phyloP scores from a whole-genome alignment of 2,329 filamentous ascomycete genomes.

The Clarireedia monteithiana region DNA sequence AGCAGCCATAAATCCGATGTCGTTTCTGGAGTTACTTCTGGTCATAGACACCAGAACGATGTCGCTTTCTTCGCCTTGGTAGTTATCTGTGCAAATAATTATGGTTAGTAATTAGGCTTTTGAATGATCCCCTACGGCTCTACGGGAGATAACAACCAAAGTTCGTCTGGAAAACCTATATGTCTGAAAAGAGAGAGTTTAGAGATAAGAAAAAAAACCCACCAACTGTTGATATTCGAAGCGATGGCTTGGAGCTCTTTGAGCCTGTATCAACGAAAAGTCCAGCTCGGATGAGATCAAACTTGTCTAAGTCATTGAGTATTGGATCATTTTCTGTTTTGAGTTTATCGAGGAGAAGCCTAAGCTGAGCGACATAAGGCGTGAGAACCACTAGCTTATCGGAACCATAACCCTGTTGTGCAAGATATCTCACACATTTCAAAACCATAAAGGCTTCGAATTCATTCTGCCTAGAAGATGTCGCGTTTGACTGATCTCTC shows the following conservation, averaged over 20 bases:
- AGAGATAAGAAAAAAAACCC: slow-evolving; percentile 23
- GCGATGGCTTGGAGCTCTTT: slow-evolving; percentile 40
- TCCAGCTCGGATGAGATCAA: slow-evolving; percentile 55
- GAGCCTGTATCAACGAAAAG: slow-evolving; percentile 43
- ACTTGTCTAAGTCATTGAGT: slow-evolving; percentile 60
- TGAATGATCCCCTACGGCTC: too few species aligned
- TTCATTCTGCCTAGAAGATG: slow-evolving; percentile 50
- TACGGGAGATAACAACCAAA: too few species aligned
- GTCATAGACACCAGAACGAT: slow-evolving; percentile 64
- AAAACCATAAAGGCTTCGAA: slow-evolving; percentile 62
- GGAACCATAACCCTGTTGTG: slow-evolving; percentile 62
- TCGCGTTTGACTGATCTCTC: slow-evolving; percentile 36
- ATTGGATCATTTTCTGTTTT: slow-evolving; percentile 51
- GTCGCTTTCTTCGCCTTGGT: slow-evolving; percentile 69
- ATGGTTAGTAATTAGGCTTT: too few species aligned
- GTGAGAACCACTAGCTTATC: slow-evolving; percentile 61
- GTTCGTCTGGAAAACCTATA: too few species aligned
- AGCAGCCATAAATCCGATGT: slow-evolving; percentile 64
- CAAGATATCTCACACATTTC: slow-evolving; percentile 57
- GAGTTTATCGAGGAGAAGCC: slow-evolving; percentile 46
- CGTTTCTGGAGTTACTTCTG: slow-evolving; percentile 52
- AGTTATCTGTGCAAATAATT: slow-evolving; percentile 50
- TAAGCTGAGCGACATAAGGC: slow-evolving; percentile 64
- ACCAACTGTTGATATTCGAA: slow-evolving; percentile 65
- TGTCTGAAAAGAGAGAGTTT: too few species aligned